phyloP scores from a whole-genome alignment of 768 basidiomycete species.

The Lactifluus volemus region DNA sequence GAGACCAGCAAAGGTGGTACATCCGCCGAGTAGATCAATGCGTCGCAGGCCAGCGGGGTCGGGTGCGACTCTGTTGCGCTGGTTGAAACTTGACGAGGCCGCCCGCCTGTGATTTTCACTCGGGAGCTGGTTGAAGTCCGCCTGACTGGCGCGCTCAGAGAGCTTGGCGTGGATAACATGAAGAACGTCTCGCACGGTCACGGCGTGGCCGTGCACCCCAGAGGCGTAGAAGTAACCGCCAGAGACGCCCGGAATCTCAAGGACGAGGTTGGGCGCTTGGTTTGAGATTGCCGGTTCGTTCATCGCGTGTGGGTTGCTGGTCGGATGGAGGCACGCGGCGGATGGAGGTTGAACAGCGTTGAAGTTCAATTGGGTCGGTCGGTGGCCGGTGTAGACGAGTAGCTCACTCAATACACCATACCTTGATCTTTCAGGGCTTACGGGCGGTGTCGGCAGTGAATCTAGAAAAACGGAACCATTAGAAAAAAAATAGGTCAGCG shows the following conservation, averaged over 20 bases:
- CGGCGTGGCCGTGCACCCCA: background rate
- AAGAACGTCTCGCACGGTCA: constrained; percentile 16
- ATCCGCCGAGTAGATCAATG: constrained; percentile 14
- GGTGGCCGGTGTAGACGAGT: constrained; percentile 11
- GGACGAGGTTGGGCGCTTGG: constrained; percentile 6
- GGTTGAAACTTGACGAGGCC: constrained; percentile 8
- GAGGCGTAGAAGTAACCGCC: constrained; percentile 12
- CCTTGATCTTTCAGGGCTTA: constrained; percentile 15
- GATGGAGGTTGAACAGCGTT: constrained; percentile 13
- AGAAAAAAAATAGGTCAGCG: background rate
- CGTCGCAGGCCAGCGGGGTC: constrained; percentile 14
- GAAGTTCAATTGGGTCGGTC: constrained; percentile 9
- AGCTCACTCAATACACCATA: constrained; percentile 12
- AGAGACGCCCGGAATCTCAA: constrained; percentile 12
- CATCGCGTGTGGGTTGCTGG: constrained; percentile 8
- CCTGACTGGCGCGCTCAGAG: constrained; percentile 9
- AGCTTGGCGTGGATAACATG: constrained; percentile 10
- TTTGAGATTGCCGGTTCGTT: constrained; percentile 15
- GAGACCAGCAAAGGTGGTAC: constrained; percentile 13
- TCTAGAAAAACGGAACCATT: background rate
- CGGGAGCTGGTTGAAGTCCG: constrained; percentile 7
- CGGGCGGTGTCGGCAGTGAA: constrained; percentile 11
- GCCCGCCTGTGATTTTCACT: constrained; percentile 7
- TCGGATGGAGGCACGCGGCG: constrained; percentile 8
- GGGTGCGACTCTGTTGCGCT: constrained; percentile 9